Evolutionary conservation across 495 filamentous ascomycete genomes (phyloP), one percentile per base, ranked within the genome.

Genomic region (Penicillium coffeae): DNA sequence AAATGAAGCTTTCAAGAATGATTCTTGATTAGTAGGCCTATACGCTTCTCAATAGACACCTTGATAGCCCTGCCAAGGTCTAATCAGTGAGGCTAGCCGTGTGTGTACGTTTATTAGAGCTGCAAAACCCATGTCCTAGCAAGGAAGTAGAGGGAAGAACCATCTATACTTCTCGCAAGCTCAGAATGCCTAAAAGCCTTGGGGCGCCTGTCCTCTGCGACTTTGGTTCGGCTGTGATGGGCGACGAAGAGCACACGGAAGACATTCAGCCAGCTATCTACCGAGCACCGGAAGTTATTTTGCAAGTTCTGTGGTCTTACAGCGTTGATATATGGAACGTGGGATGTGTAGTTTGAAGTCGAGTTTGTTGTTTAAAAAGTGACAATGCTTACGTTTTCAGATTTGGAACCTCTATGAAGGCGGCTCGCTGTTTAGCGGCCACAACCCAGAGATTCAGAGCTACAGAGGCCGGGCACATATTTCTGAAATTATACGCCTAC

Each of bases 291-390:
- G 72, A 76, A 37, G 54, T 75, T 1, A 66, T 74, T 37, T 35
- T 74, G 38, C 44, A 60, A 43, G 60, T 54, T 38, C 55, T 52
- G 42, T 76, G 73, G 70, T 52, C 56, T 38, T 64, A 54, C 37
- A 70, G 59, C 8, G 53, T 71, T 21, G 71, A 76, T 59, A 66
- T 76, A 48, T 75, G 71, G 71, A 62, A 59, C 33, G 54, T 73
- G 51, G 73, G 69, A 39, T 59, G 68, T n/a, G 60, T 75, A 63
- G 73, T 73, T 59, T 65, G 64, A 27, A 3, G 19, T 25, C 12
- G 1, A 21, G 38, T 21, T 33, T 18, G n/a, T 44, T 49, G 27
- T 12, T 37, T 21, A 19, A 39, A 8, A 32, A 32, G 1, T 33
- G 22, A 18, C 27, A 14, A 18, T 3, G 32, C 16, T 42, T 43